phyloP scores from a whole-genome alignment of 805 yeast species.

The Priceomyces haplophilus region DNA sequence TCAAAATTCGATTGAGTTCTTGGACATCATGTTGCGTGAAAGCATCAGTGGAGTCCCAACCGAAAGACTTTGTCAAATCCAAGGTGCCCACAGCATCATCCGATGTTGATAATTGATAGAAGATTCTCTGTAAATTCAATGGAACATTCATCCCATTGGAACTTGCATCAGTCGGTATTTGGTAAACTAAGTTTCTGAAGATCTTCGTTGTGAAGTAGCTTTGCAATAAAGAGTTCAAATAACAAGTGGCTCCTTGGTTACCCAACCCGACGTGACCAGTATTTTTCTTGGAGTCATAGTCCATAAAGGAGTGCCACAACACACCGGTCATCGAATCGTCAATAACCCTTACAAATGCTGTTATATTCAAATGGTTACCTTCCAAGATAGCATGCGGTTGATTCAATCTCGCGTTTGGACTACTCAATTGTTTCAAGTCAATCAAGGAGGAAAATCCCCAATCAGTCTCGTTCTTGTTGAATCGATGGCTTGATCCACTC shows the following conservation, averaged over 20 bases:
- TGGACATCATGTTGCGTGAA: conserved; percentile 98
- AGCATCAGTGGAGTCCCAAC: conserved; percentile 95
- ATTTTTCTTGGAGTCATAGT: conserved; percentile 79
- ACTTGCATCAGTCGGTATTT: conserved; percentile 76
- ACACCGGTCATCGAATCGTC: conserved; percentile 90
- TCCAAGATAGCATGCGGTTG: conserved; percentile 40
- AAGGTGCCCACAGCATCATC: conserved; percentile 75
- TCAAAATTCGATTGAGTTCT: conserved; percentile 88
- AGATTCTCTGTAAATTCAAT: conserved; percentile 81
- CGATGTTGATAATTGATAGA: conserved; percentile 74
- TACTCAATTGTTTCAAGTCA: conserved; percentile 48
- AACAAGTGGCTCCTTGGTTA: conserved; percentile 98
- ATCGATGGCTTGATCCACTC: conserved; percentile 75
- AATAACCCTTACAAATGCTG: conserved; percentile 72
- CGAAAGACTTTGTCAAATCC: conserved; percentile 87
- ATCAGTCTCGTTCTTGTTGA: conserved; percentile 71
- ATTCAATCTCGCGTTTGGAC: conserved; percentile 14
- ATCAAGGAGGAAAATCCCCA: conserved; percentile 92
- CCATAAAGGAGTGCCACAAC: conserved; percentile 82
- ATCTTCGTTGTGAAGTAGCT: conserved; percentile 81
- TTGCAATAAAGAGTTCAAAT: conserved; percentile 87
- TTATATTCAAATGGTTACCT: conserved; percentile 61
- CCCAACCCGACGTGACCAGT: conserved; percentile 92
- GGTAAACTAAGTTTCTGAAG: conserved; percentile 82
- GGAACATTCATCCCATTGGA: conserved; percentile 55